These are phyloP conservation scores for Neocatenulostroma microsporum DNA, from an alignment of 2,329 filamentous ascomycete genomes.

Conservation along the genomic window DNA sequence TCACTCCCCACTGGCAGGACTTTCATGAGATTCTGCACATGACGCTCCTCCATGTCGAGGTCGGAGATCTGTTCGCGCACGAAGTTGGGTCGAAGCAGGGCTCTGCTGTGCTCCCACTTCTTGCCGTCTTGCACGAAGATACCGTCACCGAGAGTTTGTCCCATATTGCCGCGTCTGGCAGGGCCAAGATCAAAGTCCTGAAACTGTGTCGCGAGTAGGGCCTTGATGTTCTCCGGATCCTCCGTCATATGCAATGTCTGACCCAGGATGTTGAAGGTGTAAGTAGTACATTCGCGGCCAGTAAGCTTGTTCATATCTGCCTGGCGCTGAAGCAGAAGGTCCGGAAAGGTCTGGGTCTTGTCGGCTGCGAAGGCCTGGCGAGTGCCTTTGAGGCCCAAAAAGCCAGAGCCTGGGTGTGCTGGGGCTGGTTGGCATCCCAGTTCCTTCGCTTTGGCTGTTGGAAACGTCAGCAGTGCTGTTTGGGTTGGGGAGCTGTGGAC, in stretches of 20 bases:
- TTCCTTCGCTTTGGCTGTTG: slow-evolving; percentile 15
- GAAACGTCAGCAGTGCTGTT: slow-evolving; percentile 2
- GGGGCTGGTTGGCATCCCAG: slow-evolving; percentile 21
- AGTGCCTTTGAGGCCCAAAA: slow-evolving; percentile 23
- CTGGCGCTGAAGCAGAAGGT: slow-evolving; percentile 22
- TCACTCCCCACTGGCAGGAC: slow-evolving; percentile 21
- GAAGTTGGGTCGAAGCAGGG: slow-evolving; percentile 33
- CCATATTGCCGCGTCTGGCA: slow-evolving; percentile 23
- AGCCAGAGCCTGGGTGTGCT: slow-evolving; percentile 16
- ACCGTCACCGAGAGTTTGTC: slow-evolving; percentile 24
- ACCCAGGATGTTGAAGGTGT: slow-evolving; percentile 13
- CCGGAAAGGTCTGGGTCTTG: slow-evolving; percentile 21
- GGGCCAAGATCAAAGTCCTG: slow-evolving; percentile 26
- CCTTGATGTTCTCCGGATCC: slow-evolving; percentile 31
- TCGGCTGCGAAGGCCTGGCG: slow-evolving; percentile 23
- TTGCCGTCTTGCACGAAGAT: slow-evolving; percentile 31
- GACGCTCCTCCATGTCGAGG: slow-evolving; percentile 29
- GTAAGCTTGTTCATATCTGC: slow-evolving; percentile 16
- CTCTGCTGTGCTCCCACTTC: slow-evolving; percentile 30
- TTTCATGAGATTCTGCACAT: slow-evolving; percentile 28
- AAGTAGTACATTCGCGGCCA: slow-evolving; percentile 23
- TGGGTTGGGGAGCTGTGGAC: not conserved
- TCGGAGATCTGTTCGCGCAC: slow-evolving; percentile 32
- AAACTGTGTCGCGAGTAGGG: slow-evolving; percentile 27
- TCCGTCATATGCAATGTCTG: slow-evolving; percentile 8